Base-by-base conservation (phyloP, 1,284 basidiomycete genomes). In the Ustilago shanxiensis region DNA sequence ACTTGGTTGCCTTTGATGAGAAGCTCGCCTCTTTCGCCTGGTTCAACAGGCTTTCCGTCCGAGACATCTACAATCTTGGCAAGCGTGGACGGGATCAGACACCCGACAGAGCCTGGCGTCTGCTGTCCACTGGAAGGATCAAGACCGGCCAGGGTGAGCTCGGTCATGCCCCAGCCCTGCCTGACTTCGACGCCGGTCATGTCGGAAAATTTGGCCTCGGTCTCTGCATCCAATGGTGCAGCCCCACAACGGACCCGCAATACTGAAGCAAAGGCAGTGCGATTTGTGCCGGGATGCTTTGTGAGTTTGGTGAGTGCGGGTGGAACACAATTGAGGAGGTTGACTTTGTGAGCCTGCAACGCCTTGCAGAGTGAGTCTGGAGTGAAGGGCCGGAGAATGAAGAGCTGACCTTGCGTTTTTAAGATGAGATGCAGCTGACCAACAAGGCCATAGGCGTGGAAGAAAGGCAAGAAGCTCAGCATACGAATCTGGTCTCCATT, bases 141-240 rank as follows among this genome's bases (percentile, higher is more conserved):
- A 4, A 80, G 28, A 0, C 68, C 71, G 16, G 56, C 79, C 24
- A 80, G 44, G 0, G 79, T 80, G 13, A 75, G 72, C 63, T 80
- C 79, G 18, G 72, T 79, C 79, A 80, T 80, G 2, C 79, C 79
- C 62, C 68, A 80, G 1, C 76, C 79, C 33, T 77, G 75, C n/a
- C 45, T 57, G 26, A 77, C 62, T 14, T 58, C 54, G 10, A 76
- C 66, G 20, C 73, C 68, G 13, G 66, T 72, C 60, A 77, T 63
- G 10, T 66, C 47, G 8, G 56, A 44, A 47, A 80, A 75, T 18
- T 54, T 53, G 26, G 54, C 53, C 35, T 73, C 55, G 0, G 64
- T 67, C 51, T 72, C 76, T 7, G 60, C 62, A 50, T 76, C 73
- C 24, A 80, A 33, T 1, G 79, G 79, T 3, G 79, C 75, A 0